Conservation (phyloP, 2,329 filamentous ascomycete species). For the Aspergillus texensis region DNA sequence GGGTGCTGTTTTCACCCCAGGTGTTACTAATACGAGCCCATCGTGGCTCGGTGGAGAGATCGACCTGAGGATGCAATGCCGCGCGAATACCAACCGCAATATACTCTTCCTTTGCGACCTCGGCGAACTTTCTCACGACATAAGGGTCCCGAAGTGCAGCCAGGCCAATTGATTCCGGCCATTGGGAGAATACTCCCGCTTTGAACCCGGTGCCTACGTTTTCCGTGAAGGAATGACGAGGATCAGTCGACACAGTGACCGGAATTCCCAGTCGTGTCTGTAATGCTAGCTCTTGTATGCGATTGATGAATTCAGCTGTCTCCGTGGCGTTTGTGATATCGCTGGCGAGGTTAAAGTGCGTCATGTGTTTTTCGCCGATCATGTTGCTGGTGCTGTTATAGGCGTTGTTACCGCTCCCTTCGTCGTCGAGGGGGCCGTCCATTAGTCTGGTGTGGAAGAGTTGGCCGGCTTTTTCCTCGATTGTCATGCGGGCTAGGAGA, state of each 20-base stretch:
- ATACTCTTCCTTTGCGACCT: constrained; percentile 53
- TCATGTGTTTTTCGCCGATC: neutral
- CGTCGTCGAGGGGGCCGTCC: neutral
- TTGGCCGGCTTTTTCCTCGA: neutral
- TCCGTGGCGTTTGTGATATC: neutral
- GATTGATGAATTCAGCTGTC: neutral
- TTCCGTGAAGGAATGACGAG: neutral
- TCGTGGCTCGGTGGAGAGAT: neutral
- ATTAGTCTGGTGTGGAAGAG: neutral
- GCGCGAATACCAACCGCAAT: neutral
- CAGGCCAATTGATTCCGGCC: constrained; percentile 56
- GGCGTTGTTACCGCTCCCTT: neutral
- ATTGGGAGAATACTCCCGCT: constrained; percentile 52
- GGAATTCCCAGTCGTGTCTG: neutral
- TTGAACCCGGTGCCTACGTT: constrained; percentile 43
- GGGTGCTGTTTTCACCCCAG: neutral
- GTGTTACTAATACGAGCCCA: neutral
- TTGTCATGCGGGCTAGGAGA: neutral
- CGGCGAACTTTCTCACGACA: constrained; percentile 51
- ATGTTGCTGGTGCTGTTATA: neutral
- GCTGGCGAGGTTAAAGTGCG: neutral
- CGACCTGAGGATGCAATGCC: neutral
- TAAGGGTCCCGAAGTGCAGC: constrained; percentile 51
- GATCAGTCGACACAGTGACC: neutral
- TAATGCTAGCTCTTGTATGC: neutral